phyloP scores from a whole-genome alignment of 768 basidiomycete genomes.

The Sarcomyxa edulis region DNA sequence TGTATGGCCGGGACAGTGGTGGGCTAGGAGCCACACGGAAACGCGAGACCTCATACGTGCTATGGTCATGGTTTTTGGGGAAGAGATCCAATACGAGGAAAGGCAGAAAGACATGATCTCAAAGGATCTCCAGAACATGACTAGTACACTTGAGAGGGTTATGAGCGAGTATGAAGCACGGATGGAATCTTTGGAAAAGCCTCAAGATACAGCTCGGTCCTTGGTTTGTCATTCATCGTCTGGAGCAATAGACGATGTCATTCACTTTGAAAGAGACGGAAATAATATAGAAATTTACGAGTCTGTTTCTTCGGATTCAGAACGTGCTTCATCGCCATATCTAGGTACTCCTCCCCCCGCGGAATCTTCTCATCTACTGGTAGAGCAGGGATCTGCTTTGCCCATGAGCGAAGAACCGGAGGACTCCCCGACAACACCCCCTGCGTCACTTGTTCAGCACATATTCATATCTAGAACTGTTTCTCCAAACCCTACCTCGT shows the following conservation, averaged over 20 bases:
- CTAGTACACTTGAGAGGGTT: neutral
- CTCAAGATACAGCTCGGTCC: constrained; percentile 1
- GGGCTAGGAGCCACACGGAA: constrained; percentile 61
- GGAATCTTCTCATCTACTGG: too few species aligned
- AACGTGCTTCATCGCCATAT: too few species aligned
- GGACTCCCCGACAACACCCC: constrained; percentile 1
- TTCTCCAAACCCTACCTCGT: too few species aligned
- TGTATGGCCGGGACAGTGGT: constrained; percentile 66
- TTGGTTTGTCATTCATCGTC: constrained; percentile 1
- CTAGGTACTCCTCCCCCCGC: too few species aligned
- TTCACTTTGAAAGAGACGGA: too few species aligned
- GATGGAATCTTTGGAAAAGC: neutral
- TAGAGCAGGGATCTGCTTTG: neutral
- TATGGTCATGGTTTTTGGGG: constrained; percentile 56
- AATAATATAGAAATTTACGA: too few species aligned
- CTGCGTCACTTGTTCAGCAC: neutral
- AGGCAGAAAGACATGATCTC: neutral
- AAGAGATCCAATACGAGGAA: constrained; percentile 52
- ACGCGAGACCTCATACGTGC: constrained; percentile 53
- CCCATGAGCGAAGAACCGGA: constrained; percentile 1
- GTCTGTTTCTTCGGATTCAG: too few species aligned
- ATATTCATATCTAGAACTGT: too few species aligned
- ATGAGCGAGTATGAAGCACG: neutral
- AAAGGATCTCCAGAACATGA: too few species aligned
- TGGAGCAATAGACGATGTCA: neutral